These are phyloP conservation scores for Artemisia tridentata DNA, from an alignment of 129 eudicot species.

Conservation along the genomic window DNA sequence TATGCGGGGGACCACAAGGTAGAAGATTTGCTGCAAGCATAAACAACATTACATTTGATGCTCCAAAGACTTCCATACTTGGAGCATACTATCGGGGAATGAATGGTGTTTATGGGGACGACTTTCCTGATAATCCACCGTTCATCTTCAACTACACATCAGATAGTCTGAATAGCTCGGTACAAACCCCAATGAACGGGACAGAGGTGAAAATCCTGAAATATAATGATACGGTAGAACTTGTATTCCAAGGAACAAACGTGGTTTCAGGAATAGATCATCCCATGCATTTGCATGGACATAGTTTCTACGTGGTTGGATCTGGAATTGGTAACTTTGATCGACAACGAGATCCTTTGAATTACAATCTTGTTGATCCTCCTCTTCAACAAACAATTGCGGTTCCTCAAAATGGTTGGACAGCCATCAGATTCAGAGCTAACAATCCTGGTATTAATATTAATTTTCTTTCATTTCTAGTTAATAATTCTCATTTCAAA, in stretches of 20 bases:
- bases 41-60: slow-evolving; percentile 42
- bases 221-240: slow-evolving; percentile 49
- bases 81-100: slow-evolving; percentile 42
- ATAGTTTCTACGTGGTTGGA: slow-evolving; percentile 67
- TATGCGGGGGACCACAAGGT: slow-evolving; percentile 30
- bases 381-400: slow-evolving; percentile 55
- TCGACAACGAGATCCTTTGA: slow-evolving; percentile 37
- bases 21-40: slow-evolving; percentile 42
- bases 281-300: slow-evolving; percentile 78
- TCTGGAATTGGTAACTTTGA: slow-evolving; percentile 68
- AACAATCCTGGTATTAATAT: slow-evolving; percentile 49
- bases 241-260: slow-evolving; percentile 65
- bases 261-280: slow-evolving; percentile 52
- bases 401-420: slow-evolving; percentile 65
- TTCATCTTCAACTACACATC: slow-evolving; percentile 48
- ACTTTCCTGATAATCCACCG: slow-evolving; percentile 54
- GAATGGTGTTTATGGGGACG: slow-evolving; percentile 40
- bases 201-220: slow-evolving; percentile 41
- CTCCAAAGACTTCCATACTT: slow-evolving; percentile 41
- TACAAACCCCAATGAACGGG: slow-evolving; percentile 32
- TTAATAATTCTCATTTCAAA: not conserved
- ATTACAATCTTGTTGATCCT: slow-evolving; percentile 68
- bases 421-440: slow-evolving; percentile 62
- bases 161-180: not conserved
- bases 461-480: not conserved